phyloP scores from a whole-genome alignment of 2,329 filamentous ascomycete genomes.

The Herpotrichia juniperi region DNA sequence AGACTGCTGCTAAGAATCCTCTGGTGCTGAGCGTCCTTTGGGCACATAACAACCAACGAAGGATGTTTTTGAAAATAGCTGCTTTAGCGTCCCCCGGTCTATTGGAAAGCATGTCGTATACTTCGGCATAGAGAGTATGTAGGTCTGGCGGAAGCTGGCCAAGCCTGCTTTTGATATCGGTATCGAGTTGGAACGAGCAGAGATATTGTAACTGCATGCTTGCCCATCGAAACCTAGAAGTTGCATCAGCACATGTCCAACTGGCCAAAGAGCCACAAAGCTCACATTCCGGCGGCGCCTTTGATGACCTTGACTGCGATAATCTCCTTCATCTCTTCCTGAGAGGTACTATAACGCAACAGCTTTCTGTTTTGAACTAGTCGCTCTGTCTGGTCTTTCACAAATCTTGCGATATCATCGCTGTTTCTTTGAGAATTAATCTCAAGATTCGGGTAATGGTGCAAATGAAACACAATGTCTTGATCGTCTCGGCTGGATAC shows the following conservation, averaged over 20 bases:
- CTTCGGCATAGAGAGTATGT: slow-evolving; percentile 11
- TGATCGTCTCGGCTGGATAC: slow-evolving; percentile 42
- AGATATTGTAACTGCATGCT: slow-evolving; percentile 36
- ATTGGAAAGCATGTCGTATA: slow-evolving; percentile 12
- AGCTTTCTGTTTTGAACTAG: slow-evolving; percentile 17
- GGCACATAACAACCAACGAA: slow-evolving; percentile 28
- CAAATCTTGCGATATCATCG: slow-evolving; percentile 35
- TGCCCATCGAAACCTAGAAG: slow-evolving; percentile 40
- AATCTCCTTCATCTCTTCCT: slow-evolving; percentile 17
- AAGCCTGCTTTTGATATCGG: slow-evolving; percentile 26
- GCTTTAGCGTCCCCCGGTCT: slow-evolving; percentile 2
- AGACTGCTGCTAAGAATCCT: slow-evolving; percentile 23
- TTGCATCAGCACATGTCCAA: slow-evolving; percentile 10
- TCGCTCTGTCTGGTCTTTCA: slow-evolving; percentile 18
- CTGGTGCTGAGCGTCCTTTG: slow-evolving; percentile 10
- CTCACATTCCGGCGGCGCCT: slow-evolving; percentile 36
- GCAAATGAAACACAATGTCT: slow-evolving; percentile 21
- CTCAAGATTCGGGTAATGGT: slow-evolving; percentile 29
- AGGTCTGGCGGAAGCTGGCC: slow-evolving; percentile 25
- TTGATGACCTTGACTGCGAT: slow-evolving; percentile 23
- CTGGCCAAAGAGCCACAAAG: slow-evolving; percentile 2
- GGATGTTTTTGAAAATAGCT: slow-evolving; percentile 13
- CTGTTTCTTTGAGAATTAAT: slow-evolving; percentile 29
- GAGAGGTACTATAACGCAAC: slow-evolving; percentile 15
- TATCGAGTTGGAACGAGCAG: slow-evolving; percentile 21